A percentile compares a stretch with the other conserved stretches of the same genome.
phyloP scores from a whole-genome alignment of 2,329 filamentous ascomycete species.

The Aspergillus sp. region DNA sequence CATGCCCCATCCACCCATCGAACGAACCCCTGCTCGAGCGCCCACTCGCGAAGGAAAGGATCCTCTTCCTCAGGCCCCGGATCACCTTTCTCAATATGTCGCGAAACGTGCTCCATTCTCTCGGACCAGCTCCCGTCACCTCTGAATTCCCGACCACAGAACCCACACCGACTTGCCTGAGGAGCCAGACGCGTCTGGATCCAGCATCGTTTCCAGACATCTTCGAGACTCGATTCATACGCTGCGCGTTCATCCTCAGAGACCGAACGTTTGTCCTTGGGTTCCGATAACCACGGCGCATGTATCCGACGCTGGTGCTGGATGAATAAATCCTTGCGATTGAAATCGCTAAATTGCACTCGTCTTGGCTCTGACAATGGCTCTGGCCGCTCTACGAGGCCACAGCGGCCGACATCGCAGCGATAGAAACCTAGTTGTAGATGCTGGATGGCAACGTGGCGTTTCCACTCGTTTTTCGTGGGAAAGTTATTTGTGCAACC shows the following conservation, averaged over 20 bases:
- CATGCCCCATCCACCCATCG: not conserved
- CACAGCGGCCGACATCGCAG: not conserved
- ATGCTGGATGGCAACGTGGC: not conserved
- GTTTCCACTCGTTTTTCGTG: not conserved
- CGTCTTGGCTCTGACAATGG: not conserved
- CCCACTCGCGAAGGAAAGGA: not conserved
- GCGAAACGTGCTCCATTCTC: not conserved
- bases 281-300: not conserved
- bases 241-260: not conserved
- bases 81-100: not conserved
- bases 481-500: conserved; percentile 46
- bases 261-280: not conserved
- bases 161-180: not conserved
- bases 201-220: not conserved
- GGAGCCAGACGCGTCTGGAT: not conserved
- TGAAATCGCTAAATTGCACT: not conserved
- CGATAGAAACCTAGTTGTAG: not conserved
- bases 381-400: not conserved
- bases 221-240: not conserved
- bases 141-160: not conserved
- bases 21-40: not conserved
- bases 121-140: not conserved
- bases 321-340: not conserved
- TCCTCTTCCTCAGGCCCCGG: not conserved
- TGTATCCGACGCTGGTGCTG: not conserved